phyloP scores from a whole-genome alignment of 2,329 filamentous ascomycete genomes.

The Colletotrichum eremochloae region DNA sequence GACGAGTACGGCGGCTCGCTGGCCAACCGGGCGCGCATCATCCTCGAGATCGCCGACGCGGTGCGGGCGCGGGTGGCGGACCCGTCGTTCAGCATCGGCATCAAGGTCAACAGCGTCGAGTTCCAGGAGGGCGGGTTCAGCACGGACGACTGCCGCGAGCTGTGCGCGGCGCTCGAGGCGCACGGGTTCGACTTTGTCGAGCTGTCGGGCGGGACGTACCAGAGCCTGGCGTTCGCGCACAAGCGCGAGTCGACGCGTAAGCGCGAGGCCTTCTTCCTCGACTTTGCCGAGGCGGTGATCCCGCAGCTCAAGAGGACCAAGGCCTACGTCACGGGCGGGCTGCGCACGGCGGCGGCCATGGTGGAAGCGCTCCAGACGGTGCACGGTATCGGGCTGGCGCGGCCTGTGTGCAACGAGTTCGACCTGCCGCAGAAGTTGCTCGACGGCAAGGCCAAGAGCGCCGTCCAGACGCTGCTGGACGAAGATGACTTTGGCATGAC shows the following conservation, averaged over 20 bases:
- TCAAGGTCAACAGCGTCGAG: slow-evolving; percentile 72
- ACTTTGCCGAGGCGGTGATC: slow-evolving; percentile 68
- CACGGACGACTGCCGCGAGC: slow-evolving; percentile 62
- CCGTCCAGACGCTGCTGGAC: slow-evolving; percentile 61
- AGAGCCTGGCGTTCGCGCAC: slow-evolving; percentile 64
- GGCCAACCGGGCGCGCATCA: slow-evolving; percentile 61
- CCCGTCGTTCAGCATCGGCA: slow-evolving; percentile 60
- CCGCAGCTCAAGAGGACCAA: slow-evolving; percentile 62
- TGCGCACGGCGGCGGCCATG: slow-evolving; percentile 69
- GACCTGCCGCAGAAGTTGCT: slow-evolving; percentile 48
- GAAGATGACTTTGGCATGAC: slow-evolving; percentile 63
- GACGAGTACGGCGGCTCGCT: slow-evolving; percentile 62
- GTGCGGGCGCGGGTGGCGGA: slow-evolving; percentile 50
- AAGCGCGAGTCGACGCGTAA: slow-evolving; percentile 67
- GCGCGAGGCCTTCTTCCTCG: slow-evolving; percentile 71
- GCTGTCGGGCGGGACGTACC: slow-evolving; percentile 71
- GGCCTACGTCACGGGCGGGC: slow-evolving; percentile 70
- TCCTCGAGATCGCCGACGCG: slow-evolving; percentile 60
- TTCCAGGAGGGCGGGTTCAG: slow-evolving; percentile 67
- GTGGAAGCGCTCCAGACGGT: slow-evolving; percentile 68
- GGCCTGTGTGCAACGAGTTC: slow-evolving; percentile 52
- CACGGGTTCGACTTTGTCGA: slow-evolving; percentile 70
- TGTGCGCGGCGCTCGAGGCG: slow-evolving; percentile 62
- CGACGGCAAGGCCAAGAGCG: slow-evolving; percentile 58
- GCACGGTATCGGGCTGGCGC: slow-evolving; percentile 70